These are phyloP conservation scores for Pseudocercospora cruenta DNA, from an alignment of 2,329 filamentous ascomycete species.

Conservation along the genomic window DNA sequence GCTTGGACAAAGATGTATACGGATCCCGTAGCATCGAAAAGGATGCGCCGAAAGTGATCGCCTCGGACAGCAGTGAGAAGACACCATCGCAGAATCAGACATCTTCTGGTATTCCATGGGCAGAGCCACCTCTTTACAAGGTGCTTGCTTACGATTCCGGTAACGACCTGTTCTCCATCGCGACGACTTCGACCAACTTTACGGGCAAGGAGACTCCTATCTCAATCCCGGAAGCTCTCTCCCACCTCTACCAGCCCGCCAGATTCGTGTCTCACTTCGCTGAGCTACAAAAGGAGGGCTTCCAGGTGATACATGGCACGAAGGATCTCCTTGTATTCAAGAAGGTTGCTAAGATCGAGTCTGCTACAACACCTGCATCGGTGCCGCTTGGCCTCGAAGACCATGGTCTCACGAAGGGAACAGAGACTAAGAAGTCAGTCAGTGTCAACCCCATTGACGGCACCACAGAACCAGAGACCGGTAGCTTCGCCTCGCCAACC, in stretches of 20 bases:
- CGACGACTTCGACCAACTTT: conserved; percentile 61
- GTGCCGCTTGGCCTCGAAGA: conserved; percentile 25
- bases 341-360: conserved; percentile 53
- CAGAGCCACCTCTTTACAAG: conserved; percentile 57
- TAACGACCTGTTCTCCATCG: conserved; percentile 60
- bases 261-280: conserved; percentile 69
- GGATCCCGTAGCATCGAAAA: conserved; percentile 20
- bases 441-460: conserved; percentile 62
- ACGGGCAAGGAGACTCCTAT: conserved; percentile 55
- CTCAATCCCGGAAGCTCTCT: conserved; percentile 63
- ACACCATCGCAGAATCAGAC: neutral
- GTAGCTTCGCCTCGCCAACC: conserved; percentile 66
- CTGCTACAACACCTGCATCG: neutral
- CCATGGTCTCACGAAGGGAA: conserved; percentile 28
- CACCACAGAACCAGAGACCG: conserved; percentile 47
- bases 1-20: conserved; percentile 21
- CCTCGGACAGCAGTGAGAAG: neutral
- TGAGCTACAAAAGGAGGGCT: conserved; percentile 63
- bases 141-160: conserved; percentile 67
- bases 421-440: conserved; percentile 15
- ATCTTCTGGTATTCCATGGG: conserved; percentile 31
- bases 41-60: conserved; percentile 13
- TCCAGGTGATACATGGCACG: conserved; percentile 67
- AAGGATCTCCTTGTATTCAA: conserved; percentile 69
- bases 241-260: conserved; percentile 63